These are phyloP conservation scores for Cercospora citrullina DNA, from an alignment of 2,329 filamentous ascomycete species.

Conservation along the genomic window DNA sequence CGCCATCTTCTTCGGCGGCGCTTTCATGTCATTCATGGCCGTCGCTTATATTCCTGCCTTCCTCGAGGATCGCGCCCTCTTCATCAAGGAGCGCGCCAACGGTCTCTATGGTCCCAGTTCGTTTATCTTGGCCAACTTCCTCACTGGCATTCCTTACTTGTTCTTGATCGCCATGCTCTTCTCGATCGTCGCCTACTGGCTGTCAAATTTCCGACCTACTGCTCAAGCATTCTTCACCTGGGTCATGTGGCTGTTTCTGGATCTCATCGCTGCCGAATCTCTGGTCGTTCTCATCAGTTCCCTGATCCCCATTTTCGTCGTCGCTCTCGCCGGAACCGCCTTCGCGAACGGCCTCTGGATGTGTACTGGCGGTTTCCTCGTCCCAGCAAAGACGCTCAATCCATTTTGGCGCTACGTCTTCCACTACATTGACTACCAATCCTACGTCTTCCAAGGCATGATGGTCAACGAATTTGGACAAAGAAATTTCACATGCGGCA, in stretches of 20 bases:
- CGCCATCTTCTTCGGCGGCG: slow-evolving; percentile 61
- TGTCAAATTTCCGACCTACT: slow-evolving; percentile 69
- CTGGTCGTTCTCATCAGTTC: slow-evolving; percentile 73
- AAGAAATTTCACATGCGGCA: slow-evolving; percentile 62
- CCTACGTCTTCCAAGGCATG: slow-evolving; percentile 84
- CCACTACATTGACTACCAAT: slow-evolving; percentile 82
- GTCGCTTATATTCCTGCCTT: slow-evolving; percentile 80
- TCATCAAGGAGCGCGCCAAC: slow-evolving; percentile 74
- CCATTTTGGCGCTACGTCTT: slow-evolving; percentile 83
- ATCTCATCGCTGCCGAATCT: slow-evolving; percentile 77
- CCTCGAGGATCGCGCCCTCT: slow-evolving; percentile 71
- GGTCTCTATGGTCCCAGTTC: slow-evolving; percentile 72
- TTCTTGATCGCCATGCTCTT: slow-evolving; percentile 75
- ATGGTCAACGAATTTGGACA: slow-evolving; percentile 79
- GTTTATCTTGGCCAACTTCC: slow-evolving; percentile 74
- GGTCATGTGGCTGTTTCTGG: slow-evolving; percentile 82
- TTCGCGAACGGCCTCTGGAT: slow-evolving; percentile 89
- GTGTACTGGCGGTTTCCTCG: slow-evolving; percentile 78
- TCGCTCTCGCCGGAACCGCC: slow-evolving; percentile 72
- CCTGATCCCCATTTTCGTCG: slow-evolving; percentile 74
- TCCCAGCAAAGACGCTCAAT: slow-evolving; percentile 69
- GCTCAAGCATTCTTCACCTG: slow-evolving; percentile 70
- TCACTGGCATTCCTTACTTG: slow-evolving; percentile 76
- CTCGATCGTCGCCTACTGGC: slow-evolving; percentile 74
- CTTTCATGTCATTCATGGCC: slow-evolving; percentile 54